A percentile compares a stretch with the other conserved stretches of the same genome.
phyloP scores from a whole-genome alignment of 768 basidiomycete species.

The Suillus cothurnatus region DNA sequence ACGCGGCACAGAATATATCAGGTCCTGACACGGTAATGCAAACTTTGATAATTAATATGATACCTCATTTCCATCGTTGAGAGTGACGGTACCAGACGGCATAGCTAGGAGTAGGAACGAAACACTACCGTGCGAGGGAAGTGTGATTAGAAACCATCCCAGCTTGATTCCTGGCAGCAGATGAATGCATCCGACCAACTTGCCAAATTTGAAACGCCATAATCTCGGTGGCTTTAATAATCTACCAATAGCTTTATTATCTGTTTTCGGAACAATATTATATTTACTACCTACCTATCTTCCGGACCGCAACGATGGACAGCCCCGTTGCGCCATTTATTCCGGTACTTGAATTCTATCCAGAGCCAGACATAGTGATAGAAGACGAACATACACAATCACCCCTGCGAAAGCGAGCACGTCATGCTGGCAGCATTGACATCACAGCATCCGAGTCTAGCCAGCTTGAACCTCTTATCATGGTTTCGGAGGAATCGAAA shows the following conservation, averaged over 20 bases:
- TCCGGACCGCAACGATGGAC: slow-evolving; percentile 17
- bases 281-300: not conserved
- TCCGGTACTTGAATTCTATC: slow-evolving; percentile 18
- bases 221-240: not conserved
- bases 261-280: not conserved
- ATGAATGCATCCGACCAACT: not conserved
- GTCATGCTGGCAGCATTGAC: not conserved
- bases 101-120: slow-evolving; percentile 23
- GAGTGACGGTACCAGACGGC: slow-evolving; percentile 40
- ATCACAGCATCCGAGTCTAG: slow-evolving; percentile 13
- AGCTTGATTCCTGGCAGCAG: no score
- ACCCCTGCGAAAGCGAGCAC: slow-evolving; percentile 15
- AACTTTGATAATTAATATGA: not conserved
- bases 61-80: slow-evolving; percentile 47
- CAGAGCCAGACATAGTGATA: not conserved
- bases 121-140: not conserved
- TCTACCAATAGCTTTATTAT: not conserved
- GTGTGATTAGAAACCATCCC: not conserved
- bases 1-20: not conserved
- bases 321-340: slow-evolving; percentile 22
- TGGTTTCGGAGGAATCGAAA: slow-evolving; percentile 14
- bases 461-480: not conserved
- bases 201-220: no score
- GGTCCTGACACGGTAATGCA: not conserved
- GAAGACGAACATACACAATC: slow-evolving; percentile 15